phyloP scores from a whole-genome alignment of 1,284 basidiomycete species.

The Mycosarcoma maydis region DNA sequence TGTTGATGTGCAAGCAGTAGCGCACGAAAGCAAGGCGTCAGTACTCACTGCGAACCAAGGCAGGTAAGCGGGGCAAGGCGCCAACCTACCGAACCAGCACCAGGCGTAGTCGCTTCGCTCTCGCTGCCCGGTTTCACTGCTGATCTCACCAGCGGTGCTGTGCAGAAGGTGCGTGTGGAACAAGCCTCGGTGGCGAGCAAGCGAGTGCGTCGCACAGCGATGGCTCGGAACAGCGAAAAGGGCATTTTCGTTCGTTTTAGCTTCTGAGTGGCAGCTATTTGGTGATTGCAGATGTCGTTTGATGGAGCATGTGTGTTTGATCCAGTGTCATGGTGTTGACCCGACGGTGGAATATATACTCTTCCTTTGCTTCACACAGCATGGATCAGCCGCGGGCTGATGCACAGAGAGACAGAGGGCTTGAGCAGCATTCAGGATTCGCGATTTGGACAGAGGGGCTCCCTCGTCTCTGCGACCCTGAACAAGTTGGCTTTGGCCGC shows the following conservation, averaged over 20 bases:
- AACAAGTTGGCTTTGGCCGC: no score
- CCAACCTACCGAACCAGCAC: slow-evolving; percentile 32
- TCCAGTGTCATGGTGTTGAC: no score
- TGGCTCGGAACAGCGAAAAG: neutral
- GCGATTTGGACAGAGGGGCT: no score
- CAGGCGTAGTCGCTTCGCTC: slow-evolving; percentile 38
- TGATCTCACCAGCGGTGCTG: neutral
- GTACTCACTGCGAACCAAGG: neutral
- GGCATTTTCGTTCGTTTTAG: neutral
- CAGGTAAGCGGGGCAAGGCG: neutral
- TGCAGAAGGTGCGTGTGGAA: neutral
- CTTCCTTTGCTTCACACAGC: no score
- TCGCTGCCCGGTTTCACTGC: slow-evolving; percentile 45
- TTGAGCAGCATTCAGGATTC: no score
- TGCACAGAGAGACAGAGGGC: no score
- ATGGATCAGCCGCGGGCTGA: no score
- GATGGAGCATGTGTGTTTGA: no score
- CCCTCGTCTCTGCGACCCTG: no score
- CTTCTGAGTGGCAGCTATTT: no score
- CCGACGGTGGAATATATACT: no score
- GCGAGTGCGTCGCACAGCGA: neutral
- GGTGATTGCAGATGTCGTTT: no score
- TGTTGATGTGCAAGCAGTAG: neutral
- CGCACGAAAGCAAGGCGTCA: neutral
- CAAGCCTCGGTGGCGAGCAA: neutral